Evolutionary conservation across 148 eudicot species (phyloP), one percentile per base, ranked within the genome.

Genomic region (Rhododendron williamsianum): DNA sequence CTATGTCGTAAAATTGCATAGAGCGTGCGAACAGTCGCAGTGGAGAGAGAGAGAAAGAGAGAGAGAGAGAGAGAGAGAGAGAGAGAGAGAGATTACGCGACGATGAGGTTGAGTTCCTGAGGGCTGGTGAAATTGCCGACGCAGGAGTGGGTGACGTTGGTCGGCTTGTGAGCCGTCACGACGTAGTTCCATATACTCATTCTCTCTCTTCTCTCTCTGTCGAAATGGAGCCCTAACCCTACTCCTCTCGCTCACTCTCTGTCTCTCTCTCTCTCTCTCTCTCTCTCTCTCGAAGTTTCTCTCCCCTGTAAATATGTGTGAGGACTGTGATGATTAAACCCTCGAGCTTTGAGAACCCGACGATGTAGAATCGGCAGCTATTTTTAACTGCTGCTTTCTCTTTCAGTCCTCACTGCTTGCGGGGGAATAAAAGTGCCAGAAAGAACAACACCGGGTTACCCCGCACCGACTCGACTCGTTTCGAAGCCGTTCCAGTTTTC

Each of bases 151-250:
- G 99, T 96, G 13, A 95, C 99, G 78, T 95, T 96, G 38, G 99
- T 96, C 16, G 99, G 99, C 91, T 96, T 96, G 90, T 96, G 99
- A 85, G 98, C 98, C 60, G 99, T 96, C 58, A 95, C 99, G 1
- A 93, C 99, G 80, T 96, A 96, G 87, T 96, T 96, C 95, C 95
- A 96, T 80, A 91, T 60, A 81, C 98, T 96, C 98, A 94, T 95
- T 81, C 85, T 80, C 80, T 81, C 83, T 49, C 58, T 69, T 48
- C 76, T 82, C 82, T 63, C 81, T 71, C 36, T 73, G 76, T 48
- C 43, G 43, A 60, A 71, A 15, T 48, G 76, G 38, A 36, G 18
- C 88, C 83, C 52, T 35, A 80, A 49, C 65, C 41, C 82, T 79
- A 3, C 46, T 69, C 35, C 12, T 80, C 23, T 80, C 41, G 21